Base-by-base conservation (phyloP, 2,329 filamentous ascomycete genomes). In the Phyllosticta capitalensis region DNA sequence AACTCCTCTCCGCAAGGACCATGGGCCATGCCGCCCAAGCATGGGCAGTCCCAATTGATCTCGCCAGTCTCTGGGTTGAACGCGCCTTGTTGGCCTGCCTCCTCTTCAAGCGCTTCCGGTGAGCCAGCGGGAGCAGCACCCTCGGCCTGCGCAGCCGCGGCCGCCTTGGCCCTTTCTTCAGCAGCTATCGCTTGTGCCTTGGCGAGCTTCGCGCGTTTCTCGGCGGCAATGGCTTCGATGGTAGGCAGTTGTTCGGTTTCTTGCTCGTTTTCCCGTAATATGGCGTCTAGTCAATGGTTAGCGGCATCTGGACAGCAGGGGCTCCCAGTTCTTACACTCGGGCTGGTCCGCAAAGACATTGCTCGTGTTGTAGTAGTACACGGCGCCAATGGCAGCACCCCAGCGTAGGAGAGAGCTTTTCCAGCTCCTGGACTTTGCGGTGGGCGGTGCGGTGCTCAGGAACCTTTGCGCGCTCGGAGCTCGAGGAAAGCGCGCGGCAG, bases 41-140 rank as follows among this genome's bases (percentile, higher is more conserved):
- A 99, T 17, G 94, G 94, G 75, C 94, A 99, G 73, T 97, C 94
- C 94, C 94, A 99, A 81, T 99, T 99, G 77, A 99, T 99, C 81
- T 99, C 94, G 66, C 94, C 94, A 9, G 94, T 99, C 78, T 97
- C 94, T 2, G 92, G 91, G 75, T 99, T 95, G 79, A 97, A 99
- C 0, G 94, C 94, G 59, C 90, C 94, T 75, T 97, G 86, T 71
- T 92, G 86, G 63, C 78, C 83, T 5, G 90, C 91, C 74, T 96
- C 91, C 62, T 90, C 84, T 73, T 96, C 88, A 14, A 94, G 76
- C 19, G 78, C 82, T 65, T 79, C 78, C 33, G 83, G 75, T 6
- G 75, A 70, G 54, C 71, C 71, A 54, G 63, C 63, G 1, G 59
- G 63, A 20, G 56, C 60, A n/a, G 14, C 38, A 22, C 45, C 12